phyloP scores from a whole-genome alignment of 345 rosid genomes.

The Capsella bursapastoris region DNA sequence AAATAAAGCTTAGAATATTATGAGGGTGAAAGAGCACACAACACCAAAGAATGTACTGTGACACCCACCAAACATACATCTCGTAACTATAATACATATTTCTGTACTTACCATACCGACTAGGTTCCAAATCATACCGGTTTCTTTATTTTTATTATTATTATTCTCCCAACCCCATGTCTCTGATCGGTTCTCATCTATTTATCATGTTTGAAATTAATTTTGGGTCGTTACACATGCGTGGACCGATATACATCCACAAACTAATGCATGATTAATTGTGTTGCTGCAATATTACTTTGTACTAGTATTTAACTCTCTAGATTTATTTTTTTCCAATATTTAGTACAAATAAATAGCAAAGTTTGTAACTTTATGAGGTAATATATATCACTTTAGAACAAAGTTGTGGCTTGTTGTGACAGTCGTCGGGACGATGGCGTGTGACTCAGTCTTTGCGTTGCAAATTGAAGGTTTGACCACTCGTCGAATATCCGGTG shows the following conservation, averaged over 20 bases:
- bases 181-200: background rate
- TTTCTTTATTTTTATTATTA: slow-evolving; percentile 20
- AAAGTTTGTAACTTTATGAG: too few relatives aligned
- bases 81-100: slow-evolving; percentile 41
- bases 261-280: background rate
- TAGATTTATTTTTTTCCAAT: background rate
- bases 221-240: background rate
- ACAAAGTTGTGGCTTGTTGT: background rate
- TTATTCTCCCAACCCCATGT: slow-evolving; percentile 4
- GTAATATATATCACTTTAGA: background rate
- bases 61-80: slow-evolving; percentile 45
- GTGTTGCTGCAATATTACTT: background rate
- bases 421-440: background rate
- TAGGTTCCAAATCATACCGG: slow-evolving; percentile 42
- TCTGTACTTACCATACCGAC: slow-evolving; percentile 46
- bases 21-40: slow-evolving; percentile 49
- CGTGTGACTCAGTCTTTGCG: background rate
- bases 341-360: too few relatives aligned
- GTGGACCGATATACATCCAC: background rate
- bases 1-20: slow-evolving; percentile 44
- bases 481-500: background rate
- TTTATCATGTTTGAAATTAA: slow-evolving; percentile 12
- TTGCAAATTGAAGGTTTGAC: background rate
- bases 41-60: slow-evolving; percentile 50
- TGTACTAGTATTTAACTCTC: background rate